phyloP scores from a whole-genome alignment of 208 protist genomes.

The Trichomonas gallinae region DNA sequence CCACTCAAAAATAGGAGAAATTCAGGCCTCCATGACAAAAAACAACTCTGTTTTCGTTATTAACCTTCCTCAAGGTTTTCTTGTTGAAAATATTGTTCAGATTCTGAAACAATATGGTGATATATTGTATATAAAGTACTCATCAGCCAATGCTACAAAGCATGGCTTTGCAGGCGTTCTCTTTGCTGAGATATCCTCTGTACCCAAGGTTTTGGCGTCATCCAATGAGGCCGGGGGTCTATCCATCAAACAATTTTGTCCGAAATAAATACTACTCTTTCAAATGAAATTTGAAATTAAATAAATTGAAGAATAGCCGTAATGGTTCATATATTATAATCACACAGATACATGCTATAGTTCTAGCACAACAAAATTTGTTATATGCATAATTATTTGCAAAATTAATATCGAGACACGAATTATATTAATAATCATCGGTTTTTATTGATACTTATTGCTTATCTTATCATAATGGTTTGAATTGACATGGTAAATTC shows the following conservation, averaged over 20 bases:
- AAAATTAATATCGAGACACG: too few relatives aligned
- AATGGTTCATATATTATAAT: too few relatives aligned
- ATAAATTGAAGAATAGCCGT: too few relatives aligned
- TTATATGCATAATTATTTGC: too few relatives aligned
- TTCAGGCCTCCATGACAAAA: not conserved
- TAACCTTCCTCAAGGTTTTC: not conserved
- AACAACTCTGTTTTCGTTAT: not conserved
- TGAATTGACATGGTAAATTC: too few relatives aligned
- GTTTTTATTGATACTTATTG: too few relatives aligned
- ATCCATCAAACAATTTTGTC: not conserved
- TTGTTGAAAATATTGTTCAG: not conserved
- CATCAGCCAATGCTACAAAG: not conserved
- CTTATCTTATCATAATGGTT: too few relatives aligned
- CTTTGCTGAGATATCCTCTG: not conserved
- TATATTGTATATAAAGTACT: not conserved
- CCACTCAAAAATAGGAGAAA: not conserved
- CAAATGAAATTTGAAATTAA: too few relatives aligned
- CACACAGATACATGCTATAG: too few relatives aligned
- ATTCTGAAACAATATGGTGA: not conserved
- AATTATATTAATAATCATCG: too few relatives aligned
- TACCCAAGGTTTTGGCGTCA: not conserved
- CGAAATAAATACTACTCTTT: not conserved
- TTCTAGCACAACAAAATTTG: too few relatives aligned
- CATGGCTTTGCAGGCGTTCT: not conserved
- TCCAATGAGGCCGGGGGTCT: not conserved